Percentiles rank a stretch among this genome's conserved stretches.
phyloP scores from a whole-genome alignment of 2,329 filamentous ascomycete species.

The Ophiostoma montium region DNA sequence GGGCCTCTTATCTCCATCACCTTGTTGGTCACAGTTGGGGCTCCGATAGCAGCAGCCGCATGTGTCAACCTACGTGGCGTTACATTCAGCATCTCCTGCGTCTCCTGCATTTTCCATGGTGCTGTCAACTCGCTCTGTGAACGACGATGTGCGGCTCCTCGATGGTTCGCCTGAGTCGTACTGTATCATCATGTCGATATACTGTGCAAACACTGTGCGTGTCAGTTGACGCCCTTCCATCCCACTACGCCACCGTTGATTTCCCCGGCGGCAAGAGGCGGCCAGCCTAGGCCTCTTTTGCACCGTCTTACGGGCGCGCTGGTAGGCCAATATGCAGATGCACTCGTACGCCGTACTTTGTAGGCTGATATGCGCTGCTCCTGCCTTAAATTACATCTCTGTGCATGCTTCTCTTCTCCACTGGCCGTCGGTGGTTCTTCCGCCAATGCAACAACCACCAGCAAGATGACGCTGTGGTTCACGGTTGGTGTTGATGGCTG shows the following conservation, averaged over 20 bases:
- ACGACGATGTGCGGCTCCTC: no score
- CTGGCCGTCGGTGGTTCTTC: constrained; percentile 2
- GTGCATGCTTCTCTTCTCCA: background rate
- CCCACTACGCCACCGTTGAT: background rate
- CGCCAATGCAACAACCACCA: background rate
- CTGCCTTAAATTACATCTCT: constrained; percentile 3
- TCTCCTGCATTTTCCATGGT: no score
- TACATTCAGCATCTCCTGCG: no score
- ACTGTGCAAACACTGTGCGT: background rate
- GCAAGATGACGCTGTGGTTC: no score
- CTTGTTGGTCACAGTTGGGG: no score
- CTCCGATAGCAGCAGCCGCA: no score
- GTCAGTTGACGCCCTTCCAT: constrained; percentile 3
- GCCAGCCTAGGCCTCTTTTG: background rate
- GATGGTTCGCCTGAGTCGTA: no score
- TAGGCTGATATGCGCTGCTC: background rate
- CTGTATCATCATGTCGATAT: no score
- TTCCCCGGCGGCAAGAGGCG: background rate
- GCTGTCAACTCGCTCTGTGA: no score
- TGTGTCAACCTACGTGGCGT: no score
- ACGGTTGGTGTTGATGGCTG: no score
- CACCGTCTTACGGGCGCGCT: background rate
- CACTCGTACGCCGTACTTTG: background rate
- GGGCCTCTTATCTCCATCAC: no score
- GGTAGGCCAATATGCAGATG: background rate